phyloP scores from a whole-genome alignment of 495 filamentous ascomycete genomes.

The Pseudotulostoma volvatum region DNA sequence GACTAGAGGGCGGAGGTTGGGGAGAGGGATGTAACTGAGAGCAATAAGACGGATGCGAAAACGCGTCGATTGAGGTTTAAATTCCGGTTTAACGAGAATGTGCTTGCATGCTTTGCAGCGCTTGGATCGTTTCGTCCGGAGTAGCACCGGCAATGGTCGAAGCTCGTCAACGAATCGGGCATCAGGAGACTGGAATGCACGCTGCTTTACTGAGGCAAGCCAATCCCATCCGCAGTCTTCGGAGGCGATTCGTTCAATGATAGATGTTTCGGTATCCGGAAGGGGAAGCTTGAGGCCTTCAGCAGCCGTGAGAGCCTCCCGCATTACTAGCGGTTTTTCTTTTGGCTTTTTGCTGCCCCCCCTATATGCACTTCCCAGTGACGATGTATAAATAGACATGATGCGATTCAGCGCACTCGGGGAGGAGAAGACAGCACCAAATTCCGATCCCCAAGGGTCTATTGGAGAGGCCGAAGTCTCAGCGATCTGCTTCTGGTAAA shows the following conservation, averaged over 20 bases:
- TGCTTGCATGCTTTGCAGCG: conserved; percentile 85
- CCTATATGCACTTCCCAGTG: conserved; percentile 26
- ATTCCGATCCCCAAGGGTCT: conserved; percentile 30
- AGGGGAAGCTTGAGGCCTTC: conserved; percentile 50
- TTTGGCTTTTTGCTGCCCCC: conserved; percentile 48
- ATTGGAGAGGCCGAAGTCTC: conserved; percentile 37
- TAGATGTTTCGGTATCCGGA: conserved; percentile 31
- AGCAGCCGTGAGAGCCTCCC: conserved; percentile 49
- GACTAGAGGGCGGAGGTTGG: conserved; percentile 50
- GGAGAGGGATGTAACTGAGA: conserved; percentile 70
- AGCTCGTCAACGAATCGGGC: conserved; percentile 47
- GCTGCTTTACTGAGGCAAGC: conserved; percentile 37
- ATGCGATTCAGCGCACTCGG: conserved; percentile 70
- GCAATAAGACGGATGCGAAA: conserved; percentile 85
- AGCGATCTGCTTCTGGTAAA: conserved; percentile 56
- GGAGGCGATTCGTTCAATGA: conserved; percentile 29
- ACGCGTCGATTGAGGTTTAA: conserved; percentile 67
- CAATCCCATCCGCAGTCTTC: conserved; percentile 35
- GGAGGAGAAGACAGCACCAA: conserved; percentile 53
- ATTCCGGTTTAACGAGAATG: conserved; percentile 89
- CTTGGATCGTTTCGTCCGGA: conserved; percentile 84
- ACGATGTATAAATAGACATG: conserved; percentile 75
- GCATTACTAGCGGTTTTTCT: conserved; percentile 50
- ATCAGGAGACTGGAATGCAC: conserved; percentile 29
- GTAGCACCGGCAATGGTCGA: conserved; percentile 59